Evolutionary conservation across 2,329 filamentous ascomycete genomes (phyloP).

Genomic region (Acephala macrosclerotiorum): DNA sequence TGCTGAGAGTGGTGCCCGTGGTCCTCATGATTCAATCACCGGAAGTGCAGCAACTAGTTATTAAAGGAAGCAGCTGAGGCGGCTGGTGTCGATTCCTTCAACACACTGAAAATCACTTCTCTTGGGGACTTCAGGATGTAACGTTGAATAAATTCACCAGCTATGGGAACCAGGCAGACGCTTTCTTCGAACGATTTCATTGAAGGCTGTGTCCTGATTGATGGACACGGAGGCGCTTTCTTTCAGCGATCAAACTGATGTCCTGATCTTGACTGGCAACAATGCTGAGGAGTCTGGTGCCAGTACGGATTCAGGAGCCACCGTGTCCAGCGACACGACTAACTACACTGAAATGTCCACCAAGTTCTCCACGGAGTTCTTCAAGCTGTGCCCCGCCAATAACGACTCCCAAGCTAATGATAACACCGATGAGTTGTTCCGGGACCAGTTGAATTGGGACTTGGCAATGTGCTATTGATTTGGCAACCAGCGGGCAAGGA

Average conservation of each 20-base stretch:
- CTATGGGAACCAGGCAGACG: background rate
- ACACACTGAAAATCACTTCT: slow-evolving; percentile 28
- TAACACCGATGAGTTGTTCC: slow-evolving; percentile 38
- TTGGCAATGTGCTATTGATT: slow-evolving; percentile 40
- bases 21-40: slow-evolving; percentile 38
- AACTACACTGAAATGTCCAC: slow-evolving; percentile 27
- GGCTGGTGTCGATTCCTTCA: slow-evolving; percentile 28
- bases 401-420: slow-evolving; percentile 34
- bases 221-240: slow-evolving; percentile 34
- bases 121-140: slow-evolving; percentile 32
- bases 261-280: slow-evolving; percentile 47
- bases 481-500: slow-evolving; percentile 34
- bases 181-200: background rate
- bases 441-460: slow-evolving; percentile 38
- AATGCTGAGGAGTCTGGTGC: slow-evolving; percentile 43
- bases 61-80: slow-evolving; percentile 17
- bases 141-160: background rate
- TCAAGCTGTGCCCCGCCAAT: slow-evolving; percentile 39
- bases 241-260: slow-evolving; percentile 44
- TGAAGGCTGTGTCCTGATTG: slow-evolving; percentile 31
- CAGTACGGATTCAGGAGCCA: slow-evolving; percentile 41
- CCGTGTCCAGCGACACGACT: slow-evolving; percentile 38
- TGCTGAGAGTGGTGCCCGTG: slow-evolving; percentile 39
- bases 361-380: slow-evolving; percentile 21
- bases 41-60: slow-evolving; percentile 36